Base-by-base conservation (phyloP, 371 early-diverging fungal species). In the Coelomomyces lativittatus region DNA sequence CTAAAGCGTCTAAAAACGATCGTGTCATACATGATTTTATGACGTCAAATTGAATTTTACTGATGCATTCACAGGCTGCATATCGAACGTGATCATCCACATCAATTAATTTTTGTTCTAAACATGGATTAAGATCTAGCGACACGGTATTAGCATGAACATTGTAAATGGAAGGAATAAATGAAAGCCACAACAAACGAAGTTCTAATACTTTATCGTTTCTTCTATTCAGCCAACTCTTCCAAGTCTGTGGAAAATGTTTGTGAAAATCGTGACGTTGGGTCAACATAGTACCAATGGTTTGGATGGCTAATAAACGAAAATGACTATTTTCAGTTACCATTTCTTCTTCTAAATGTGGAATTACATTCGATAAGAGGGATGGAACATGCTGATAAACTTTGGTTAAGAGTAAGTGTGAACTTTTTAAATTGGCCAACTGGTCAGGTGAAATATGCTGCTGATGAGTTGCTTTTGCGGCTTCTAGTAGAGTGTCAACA, bases 331-430 rank as follows among this genome's bases (percentile, higher is more conserved):
- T 71, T 37, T 88, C 88, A 15, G 70, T 79, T 52, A 70, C 70
- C 58, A 91, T 62, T 57, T 95, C 92, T 46, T 89, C 91, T 54
- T 91, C 91, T 27, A 95, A 61, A 52, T 85, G 82, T n/a, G 96
- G 96, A 27, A 95, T 72, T 1, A 92, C 92, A 47, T 80, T 88
- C 26, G 86, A 58, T 25, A 95, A 57, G 12, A 91, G 62, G 14
- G 75, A 76, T 0, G 90, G 88, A 0, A 80, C 72, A 2, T 69
- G 60, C 25, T 64, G 57, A 61, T 85, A 76, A 37, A 95, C 68
- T 43, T 85, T 82, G 30, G 82, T 60, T 36, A 91, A 83, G 27
- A 87, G 60, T 5, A 67, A 55, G 53, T 92, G 92, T 0, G 85
- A 79, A 8, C 63, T 58, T 44, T 77, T 64, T 28, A 88, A 60